Evolutionary conservation across 805 yeast genomes (phyloP), one percentile per base, ranked within the genome.

Genomic region (Ogataea nonfermentans): DNA sequence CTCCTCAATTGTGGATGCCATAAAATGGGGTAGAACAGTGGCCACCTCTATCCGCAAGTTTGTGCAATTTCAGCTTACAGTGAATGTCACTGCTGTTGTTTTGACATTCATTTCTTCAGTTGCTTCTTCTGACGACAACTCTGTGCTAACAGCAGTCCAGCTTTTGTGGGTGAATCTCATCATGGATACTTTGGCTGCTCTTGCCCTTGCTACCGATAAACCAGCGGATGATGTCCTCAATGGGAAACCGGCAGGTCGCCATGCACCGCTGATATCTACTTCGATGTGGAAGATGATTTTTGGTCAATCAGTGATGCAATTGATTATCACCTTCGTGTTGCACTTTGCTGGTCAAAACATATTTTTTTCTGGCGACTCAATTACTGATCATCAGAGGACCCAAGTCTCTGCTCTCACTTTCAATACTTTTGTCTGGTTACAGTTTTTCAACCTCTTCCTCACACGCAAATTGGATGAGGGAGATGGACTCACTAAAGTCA

Each of bases 231-330:
- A 81, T 28, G 81, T 87, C 29, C 69, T 93, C 57, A 78, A 84
- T 47, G 73, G 87, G 38, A 80, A 77, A 56, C 99, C 99, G 2
- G 88, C 82, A 29, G 93, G 95, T 24, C 76, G 96, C 56, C 66
- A 69, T 15, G 74, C 78, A 11, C 85, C 95, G 1, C 71, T 93
- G 64, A 91, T 93, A 49, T 73, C 95, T 4, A 80, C 81, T 3
- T 84, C 96, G 8, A 93, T 93, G 90, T 93, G 99, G 99, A 93
- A 93, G 65, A 91, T 93, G 97, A 93, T 93, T 51, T 45, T 90
- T 34, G 93, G 95, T 2, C 97, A 93, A 66, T 75, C 96, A 1
- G 44, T 71, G 11, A 74, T 79, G 46, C 99, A 93, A 69, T 73
- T 93, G 46, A 59, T 73, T 15, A 76, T 93, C 13, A 91, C 98